Conservation (phyloP, 768 basidiomycete genomes). For the Boletus barrowsii region DNA sequence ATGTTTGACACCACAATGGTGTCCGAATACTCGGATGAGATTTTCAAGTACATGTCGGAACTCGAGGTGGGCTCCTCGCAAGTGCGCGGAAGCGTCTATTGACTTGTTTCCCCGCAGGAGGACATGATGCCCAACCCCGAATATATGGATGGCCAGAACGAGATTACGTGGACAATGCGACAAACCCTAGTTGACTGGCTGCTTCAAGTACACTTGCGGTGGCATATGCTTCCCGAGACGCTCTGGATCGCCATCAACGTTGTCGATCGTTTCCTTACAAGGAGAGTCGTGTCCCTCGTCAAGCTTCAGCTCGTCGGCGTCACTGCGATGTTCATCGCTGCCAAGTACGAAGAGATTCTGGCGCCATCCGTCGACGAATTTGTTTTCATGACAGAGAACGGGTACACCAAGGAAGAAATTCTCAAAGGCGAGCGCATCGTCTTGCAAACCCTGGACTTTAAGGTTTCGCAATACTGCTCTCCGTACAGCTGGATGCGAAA, state of each 20-base stretch:
- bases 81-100: slow-evolving; percentile 15
- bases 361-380: slow-evolving; percentile 98
- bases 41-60: slow-evolving; percentile 93
- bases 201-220: slow-evolving; percentile 93
- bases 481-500: slow-evolving; percentile 99
- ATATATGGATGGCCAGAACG: slow-evolving; percentile 92
- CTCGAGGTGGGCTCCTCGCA: slow-evolving; percentile 66
- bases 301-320: slow-evolving; percentile 97
- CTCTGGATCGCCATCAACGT: slow-evolving; percentile 99
- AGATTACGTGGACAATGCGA: slow-evolving; percentile 93
- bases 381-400: slow-evolving; percentile 96
- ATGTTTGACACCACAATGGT: slow-evolving; percentile 86
- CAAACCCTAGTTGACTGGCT: slow-evolving; percentile 98
- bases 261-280: slow-evolving; percentile 87
- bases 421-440: slow-evolving; percentile 97
- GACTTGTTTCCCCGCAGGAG: slow-evolving; percentile 45
- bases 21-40: slow-evolving; percentile 97
- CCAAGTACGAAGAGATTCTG: slow-evolving; percentile 98
- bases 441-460: slow-evolving; percentile 92
- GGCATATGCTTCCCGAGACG: slow-evolving; percentile 99
- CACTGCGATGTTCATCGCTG: slow-evolving; percentile 98
- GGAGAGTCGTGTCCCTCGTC: slow-evolving; percentile 81
- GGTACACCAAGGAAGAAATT: slow-evolving; percentile 92
- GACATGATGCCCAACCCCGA: slow-evolving; percentile 86
- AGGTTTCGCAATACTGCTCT: slow-evolving; percentile 95